Conservation (phyloP, 805 yeast genomes). For the Hanseniaspora lindneri region DNA sequence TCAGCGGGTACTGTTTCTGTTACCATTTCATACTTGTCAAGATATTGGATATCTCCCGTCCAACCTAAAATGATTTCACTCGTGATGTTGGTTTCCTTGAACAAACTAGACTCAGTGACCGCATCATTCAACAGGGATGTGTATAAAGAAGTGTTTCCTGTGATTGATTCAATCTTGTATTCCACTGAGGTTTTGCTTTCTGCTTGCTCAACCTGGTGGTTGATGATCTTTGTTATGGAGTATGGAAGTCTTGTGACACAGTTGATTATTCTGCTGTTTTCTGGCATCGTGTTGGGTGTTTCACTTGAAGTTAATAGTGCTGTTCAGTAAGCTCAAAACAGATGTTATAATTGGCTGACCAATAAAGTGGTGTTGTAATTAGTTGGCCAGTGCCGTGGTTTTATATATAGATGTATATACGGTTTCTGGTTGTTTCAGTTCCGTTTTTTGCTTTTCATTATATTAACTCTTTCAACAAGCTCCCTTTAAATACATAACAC, state of each 20-base stretch:
- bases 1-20: conserved; percentile 4
- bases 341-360: too few species aligned
- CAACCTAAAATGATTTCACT: conserved; percentile 82
- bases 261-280: conserved; percentile 25
- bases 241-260: conserved; percentile 31
- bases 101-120: neutral
- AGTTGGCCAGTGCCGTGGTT: too few species aligned
- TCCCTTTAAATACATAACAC: too few species aligned
- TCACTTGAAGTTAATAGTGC: neutral
- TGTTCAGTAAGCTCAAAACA: too few species aligned
- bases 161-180: conserved; percentile 51
- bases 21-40: conserved; percentile 19
- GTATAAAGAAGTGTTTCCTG: conserved; percentile 79
- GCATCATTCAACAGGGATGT: conserved; percentile 44
- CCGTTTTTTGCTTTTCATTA: too few species aligned
- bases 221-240: conserved; percentile 20
- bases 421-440: too few species aligned
- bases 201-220: neutral
- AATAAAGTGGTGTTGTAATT: too few species aligned
- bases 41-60: conserved; percentile 71
- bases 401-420: too few species aligned
- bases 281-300: neutral
- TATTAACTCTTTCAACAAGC: too few species aligned
- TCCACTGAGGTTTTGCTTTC: conserved; percentile 13
- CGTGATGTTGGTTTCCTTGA: conserved; percentile 57